phyloP scores from a whole-genome alignment of 139 green algal species.

The Closterium sp. region DNA sequence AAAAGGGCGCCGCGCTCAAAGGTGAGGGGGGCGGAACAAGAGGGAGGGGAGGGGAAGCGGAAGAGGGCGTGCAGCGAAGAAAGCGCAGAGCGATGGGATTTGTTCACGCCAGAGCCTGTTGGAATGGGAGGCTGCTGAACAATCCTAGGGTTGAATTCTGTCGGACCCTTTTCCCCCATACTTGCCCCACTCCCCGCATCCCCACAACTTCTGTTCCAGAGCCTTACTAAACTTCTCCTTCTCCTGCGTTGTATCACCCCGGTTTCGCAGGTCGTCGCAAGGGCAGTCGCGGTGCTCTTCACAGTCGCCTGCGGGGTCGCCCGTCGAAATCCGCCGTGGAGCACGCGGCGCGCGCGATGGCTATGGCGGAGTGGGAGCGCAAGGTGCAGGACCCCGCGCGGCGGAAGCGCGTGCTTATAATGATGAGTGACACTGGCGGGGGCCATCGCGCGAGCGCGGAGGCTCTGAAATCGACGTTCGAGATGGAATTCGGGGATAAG shows the following conservation, averaged over 20 bases:
- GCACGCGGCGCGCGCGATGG: not conserved
- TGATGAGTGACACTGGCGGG: constrained; percentile 95
- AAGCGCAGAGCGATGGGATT: not conserved
- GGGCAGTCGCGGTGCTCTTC: not conserved
- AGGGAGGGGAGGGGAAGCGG: not conserved
- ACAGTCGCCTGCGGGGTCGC: not conserved
- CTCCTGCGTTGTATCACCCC: too few species aligned
- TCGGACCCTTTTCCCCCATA: not conserved
- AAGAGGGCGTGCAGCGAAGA: not conserved
- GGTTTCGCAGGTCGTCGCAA: not conserved
- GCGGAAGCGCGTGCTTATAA: constrained; percentile 74
- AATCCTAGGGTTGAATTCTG: too few species aligned
- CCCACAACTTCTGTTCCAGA: not conserved
- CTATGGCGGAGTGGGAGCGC: not conserved
- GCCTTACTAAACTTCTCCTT: not conserved
- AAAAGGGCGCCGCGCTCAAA: not conserved
- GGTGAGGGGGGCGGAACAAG: not conserved
- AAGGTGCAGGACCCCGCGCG: not conserved
- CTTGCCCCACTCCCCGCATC: not conserved
- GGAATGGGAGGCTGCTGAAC: too few species aligned
- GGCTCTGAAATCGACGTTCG: constrained; percentile 82
- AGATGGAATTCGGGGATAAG: constrained; percentile 78
- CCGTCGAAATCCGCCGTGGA: not conserved
- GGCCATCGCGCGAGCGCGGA: constrained; percentile 90
- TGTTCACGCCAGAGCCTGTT: too few species aligned